Conservation (phyloP, 768 basidiomycete genomes). For the Mycena capillaripes region DNA sequence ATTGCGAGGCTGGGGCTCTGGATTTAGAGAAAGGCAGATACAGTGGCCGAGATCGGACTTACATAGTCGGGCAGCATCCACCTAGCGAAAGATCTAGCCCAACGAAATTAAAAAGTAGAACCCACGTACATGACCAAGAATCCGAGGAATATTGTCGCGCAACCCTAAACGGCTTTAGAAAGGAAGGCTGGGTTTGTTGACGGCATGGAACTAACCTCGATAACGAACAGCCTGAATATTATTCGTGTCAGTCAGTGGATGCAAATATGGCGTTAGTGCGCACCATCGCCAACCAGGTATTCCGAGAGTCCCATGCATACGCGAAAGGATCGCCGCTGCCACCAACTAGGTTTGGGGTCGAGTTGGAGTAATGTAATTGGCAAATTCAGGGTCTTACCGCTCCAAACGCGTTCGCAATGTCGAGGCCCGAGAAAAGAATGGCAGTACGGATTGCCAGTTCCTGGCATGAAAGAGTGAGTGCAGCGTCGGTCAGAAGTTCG, state of each 20-base stretch:
- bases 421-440: slow-evolving; percentile 69
- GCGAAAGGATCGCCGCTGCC: slow-evolving; percentile 80
- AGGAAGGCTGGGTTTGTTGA: neutral
- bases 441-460: slow-evolving; percentile 78
- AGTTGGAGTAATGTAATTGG: neutral
- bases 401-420: slow-evolving; percentile 79
- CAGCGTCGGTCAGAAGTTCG: neutral
- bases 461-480: slow-evolving; percentile 45
- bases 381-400: slow-evolving; percentile 54
- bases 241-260: slow-evolving; percentile 2
- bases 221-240: slow-evolving; percentile 72
- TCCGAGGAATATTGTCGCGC: slow-evolving; percentile 73
- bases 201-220: slow-evolving; percentile 59
- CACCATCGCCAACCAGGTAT: slow-evolving; percentile 82
- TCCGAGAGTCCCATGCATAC: slow-evolving; percentile 77
- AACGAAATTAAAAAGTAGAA: neutral
- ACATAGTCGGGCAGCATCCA: slow-evolving; percentile 74
- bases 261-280: slow-evolving; percentile 22
- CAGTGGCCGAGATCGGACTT: neutral
- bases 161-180: slow-evolving; percentile 56
- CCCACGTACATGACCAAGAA: slow-evolving; percentile 63
- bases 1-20: slow-evolving; percentile 52
- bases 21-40: neutral
- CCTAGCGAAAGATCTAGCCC: slow-evolving; percentile 45
- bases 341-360: slow-evolving; percentile 60